Evolutionary conservation across 2,329 filamentous ascomycete species (phyloP).

Genomic region (Chrysoporthe cubensis): DNA sequence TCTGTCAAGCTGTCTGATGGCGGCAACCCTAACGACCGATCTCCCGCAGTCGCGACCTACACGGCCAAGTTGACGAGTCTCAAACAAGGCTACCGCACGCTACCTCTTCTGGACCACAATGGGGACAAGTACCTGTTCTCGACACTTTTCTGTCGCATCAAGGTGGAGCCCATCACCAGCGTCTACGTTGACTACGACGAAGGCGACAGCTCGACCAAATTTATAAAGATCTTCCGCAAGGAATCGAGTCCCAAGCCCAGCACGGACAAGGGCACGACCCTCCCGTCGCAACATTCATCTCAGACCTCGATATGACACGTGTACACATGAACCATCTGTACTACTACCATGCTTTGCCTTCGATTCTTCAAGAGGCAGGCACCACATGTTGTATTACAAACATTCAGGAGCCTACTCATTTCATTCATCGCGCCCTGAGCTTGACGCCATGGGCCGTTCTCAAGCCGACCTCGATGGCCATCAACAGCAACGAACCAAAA

Average conservation of each 20-base stretch:
- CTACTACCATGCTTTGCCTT: neutral
- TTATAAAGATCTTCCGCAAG: conserved; percentile 64
- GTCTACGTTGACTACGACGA: conserved; percentile 57
- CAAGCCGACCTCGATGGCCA: conserved; percentile 19
- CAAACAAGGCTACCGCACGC: conserved; percentile 88
- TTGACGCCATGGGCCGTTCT: conserved; percentile 19
- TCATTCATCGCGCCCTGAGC: conserved; percentile 13
- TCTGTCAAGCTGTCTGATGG: conserved; percentile 86
- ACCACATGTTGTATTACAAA: conserved; percentile 19
- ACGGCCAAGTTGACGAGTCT: conserved; percentile 90
- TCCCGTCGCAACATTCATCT: conserved; percentile 8
- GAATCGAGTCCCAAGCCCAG: conserved; percentile 54
- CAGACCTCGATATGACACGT: conserved; percentile 13
- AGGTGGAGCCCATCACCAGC: conserved; percentile 62
- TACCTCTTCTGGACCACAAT: conserved; percentile 85
- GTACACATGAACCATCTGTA: neutral
- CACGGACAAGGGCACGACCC: conserved; percentile 40
- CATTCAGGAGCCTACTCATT: neutral
- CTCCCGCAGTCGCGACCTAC: conserved; percentile 78
- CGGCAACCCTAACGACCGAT: conserved; percentile 67
- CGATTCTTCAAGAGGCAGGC: conserved; percentile 15
- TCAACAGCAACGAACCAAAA: neutral
- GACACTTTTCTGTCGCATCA: conserved; percentile 88
- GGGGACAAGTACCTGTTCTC: conserved; percentile 96
- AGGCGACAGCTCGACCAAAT: conserved; percentile 52